phyloP scores from a whole-genome alignment of 805 yeast genomes.

The Yamadazyma takamatsuzukensis region DNA sequence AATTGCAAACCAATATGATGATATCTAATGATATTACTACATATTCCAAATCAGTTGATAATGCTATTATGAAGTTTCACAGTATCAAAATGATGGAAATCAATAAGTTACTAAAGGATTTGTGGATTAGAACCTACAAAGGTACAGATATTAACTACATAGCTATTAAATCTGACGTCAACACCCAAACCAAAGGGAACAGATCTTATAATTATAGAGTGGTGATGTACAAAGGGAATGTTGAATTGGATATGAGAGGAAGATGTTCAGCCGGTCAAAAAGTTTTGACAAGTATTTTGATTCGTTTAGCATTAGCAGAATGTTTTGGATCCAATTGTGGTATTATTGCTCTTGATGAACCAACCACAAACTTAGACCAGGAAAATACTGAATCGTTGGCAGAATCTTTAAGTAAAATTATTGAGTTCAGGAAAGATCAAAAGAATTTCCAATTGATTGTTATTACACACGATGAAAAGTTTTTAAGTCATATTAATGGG shows the following conservation, averaged over 20 bases:
- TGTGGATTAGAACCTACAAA: slow-evolving; percentile 91
- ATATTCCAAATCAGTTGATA: slow-evolving; percentile 82
- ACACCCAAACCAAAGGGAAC: slow-evolving; percentile 44
- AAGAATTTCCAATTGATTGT: slow-evolving; percentile 90
- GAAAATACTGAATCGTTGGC: slow-evolving; percentile 90
- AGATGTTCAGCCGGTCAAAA: slow-evolving; percentile 98
- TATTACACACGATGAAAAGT: slow-evolving; percentile 94
- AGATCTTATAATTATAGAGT: slow-evolving; percentile 88
- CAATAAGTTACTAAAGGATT: slow-evolving; percentile 79
- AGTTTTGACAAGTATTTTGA: slow-evolving; percentile 87
- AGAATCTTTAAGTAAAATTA: slow-evolving; percentile 67
- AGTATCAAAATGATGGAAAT: slow-evolving; percentile 89
- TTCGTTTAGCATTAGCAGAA: slow-evolving; percentile 88
- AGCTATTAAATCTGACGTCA: slow-evolving; percentile 76
- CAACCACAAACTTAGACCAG: slow-evolving; percentile 90
- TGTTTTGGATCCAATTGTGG: slow-evolving; percentile 96
- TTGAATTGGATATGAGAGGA: slow-evolving; percentile 96
- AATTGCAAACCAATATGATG: slow-evolving; percentile 68
- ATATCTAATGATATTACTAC: slow-evolving; percentile 79
- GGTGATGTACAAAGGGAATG: slow-evolving; percentile 89
- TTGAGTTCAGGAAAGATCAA: slow-evolving; percentile 70
- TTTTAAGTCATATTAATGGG: slow-evolving; percentile 81
- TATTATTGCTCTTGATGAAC: slow-evolving; percentile 94
- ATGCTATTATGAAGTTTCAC: slow-evolving; percentile 91
- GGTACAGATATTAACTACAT: slow-evolving; percentile 96